A percentile compares a stretch with the other conserved stretches of the same genome.
Evolutionary conservation across 306 rosid genomes (phyloP).

Genomic region (Spatholobus suberectus): DNA sequence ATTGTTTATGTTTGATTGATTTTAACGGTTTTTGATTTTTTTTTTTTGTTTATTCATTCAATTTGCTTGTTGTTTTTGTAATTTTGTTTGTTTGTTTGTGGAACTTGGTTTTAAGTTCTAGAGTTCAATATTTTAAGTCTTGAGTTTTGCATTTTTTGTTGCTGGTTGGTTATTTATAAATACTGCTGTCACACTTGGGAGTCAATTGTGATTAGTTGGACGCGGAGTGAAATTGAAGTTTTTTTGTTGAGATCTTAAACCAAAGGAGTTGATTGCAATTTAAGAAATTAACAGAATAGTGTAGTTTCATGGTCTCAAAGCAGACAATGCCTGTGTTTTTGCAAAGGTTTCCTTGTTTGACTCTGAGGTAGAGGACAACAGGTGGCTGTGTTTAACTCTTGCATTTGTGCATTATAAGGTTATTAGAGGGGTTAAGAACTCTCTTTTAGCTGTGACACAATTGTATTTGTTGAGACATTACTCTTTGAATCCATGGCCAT

Average conservation of each 20-base stretch:
- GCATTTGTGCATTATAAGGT: not conserved
- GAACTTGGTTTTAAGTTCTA: slow-evolving; percentile 1
- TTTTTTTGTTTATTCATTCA: not conserved
- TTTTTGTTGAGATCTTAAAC: slow-evolving; percentile 1
- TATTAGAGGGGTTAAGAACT: not conserved
- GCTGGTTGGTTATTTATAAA: not conserved
- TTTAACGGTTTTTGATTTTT: not conserved
- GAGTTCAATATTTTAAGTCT: not conserved
- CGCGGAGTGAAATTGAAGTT: slow-evolving; percentile 15
- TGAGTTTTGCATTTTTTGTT: not conserved
- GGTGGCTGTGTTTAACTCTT: slow-evolving; percentile 6
- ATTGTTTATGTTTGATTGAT: not conserved
- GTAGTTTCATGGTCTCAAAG: slow-evolving; percentile 11
- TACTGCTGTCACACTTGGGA: slow-evolving; percentile 4
- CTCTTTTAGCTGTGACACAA: not conserved
- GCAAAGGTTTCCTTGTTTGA: not conserved
- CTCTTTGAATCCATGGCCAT: slow-evolving; percentile 13
- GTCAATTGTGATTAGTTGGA: slow-evolving; percentile 8
- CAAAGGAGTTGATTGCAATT: slow-evolving; percentile 8
- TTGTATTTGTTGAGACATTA: slow-evolving; percentile 26
- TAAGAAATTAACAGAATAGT: not conserved
- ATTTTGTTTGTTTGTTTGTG: not conserved
- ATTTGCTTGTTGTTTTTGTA: not conserved
- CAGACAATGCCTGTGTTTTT: not conserved
- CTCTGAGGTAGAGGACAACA: not conserved